Evolutionary conservation across 2,329 filamentous ascomycete genomes (phyloP).

Genomic region (Tolypocladium guangdongense): DNA sequence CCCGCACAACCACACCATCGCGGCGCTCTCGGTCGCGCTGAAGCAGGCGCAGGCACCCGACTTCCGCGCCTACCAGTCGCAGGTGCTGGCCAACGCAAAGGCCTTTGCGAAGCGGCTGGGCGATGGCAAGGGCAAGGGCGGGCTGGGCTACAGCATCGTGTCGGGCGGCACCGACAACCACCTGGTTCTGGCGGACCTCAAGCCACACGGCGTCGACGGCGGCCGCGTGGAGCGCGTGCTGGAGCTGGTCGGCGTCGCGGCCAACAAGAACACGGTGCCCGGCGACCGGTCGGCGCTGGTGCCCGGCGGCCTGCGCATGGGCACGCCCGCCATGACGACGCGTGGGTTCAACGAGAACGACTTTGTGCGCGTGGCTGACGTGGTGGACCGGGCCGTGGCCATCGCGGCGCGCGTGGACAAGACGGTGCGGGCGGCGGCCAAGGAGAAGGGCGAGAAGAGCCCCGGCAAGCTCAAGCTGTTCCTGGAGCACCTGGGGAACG

Average conservation of each 20-base stretch:
- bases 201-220: constrained; percentile 78
- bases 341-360: constrained; percentile 84
- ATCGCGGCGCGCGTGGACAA: constrained; percentile 70
- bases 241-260: constrained; percentile 88
- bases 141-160: constrained; percentile 78
- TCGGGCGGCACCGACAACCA: constrained; percentile 96
- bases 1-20: constrained; percentile 98
- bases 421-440: constrained; percentile 56
- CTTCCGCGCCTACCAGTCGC: constrained; percentile 86
- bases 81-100: constrained; percentile 84
- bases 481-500: constrained; percentile 55
- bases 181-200: constrained; percentile 84
- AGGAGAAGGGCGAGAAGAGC: constrained; percentile 56
- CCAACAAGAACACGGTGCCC: constrained; percentile 98
- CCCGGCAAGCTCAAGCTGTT: constrained; percentile 56
- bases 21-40: constrained; percentile 83
- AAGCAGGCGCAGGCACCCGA: constrained; percentile 85
- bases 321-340: constrained; percentile 95
- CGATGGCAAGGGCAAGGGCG: constrained; percentile 60
- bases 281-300: constrained; percentile 90
- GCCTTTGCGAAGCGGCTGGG: constrained; percentile 63
- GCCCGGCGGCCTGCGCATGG: constrained; percentile 86
- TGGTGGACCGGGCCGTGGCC: constrained; percentile 72
- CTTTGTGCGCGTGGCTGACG: constrained; percentile 75
- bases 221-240: constrained; percentile 82